Base-by-base conservation (phyloP, 176 grass and related monocot species). In the Saccharum officinarum region DNA sequence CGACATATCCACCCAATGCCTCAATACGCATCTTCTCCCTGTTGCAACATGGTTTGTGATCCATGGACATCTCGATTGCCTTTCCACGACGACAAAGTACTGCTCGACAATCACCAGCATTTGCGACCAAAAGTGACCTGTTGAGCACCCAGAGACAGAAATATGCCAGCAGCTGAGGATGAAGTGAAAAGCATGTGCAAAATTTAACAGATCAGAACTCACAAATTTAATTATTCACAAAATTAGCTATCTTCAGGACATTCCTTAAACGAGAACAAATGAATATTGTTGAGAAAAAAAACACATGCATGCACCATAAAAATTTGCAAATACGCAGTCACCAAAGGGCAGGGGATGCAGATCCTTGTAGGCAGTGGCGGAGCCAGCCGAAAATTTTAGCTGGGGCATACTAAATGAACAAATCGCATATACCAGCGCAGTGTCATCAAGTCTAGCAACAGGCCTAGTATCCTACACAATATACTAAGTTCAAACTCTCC, bases 71-170 rank as follows among this genome's bases (percentile, higher is more conserved):
- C 69, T 95, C 97, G 5, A 98, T 42, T 8, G 91, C 91, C 75
- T 94, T 92, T 47, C 97, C 97, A 42, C 90, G 87, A 73, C 88
- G 87, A 79, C 93, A 94, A 78, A 98, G 90, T 40, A 98, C 97
- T 61, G 97, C 97, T 77, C 93, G 82, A 78, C 97, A 98, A 70
- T 95, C 97, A 75, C 97, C 93, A 76, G 90, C 97, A 91, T 98
- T 98, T 22, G 91, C 97, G 20, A 98, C 97, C 57, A 98, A 81
- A 70, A 98, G 89, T 23, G 89, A 95, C 91, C 97, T 98, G 82
- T 70, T 8, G 37, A 68, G 72, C 28, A 82, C 22, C 59, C 17
- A 31, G 18, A 68, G 71, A 67, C 23, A 81, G 52, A 80, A 36
- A 54, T 41, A 71, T 71, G 18, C 46, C 34, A 76, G 61, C 40